Evolutionary conservation across 345 rosid species (phyloP), one percentile per base, ranked within the genome.

Genomic region (Corchorus olitorius): DNA sequence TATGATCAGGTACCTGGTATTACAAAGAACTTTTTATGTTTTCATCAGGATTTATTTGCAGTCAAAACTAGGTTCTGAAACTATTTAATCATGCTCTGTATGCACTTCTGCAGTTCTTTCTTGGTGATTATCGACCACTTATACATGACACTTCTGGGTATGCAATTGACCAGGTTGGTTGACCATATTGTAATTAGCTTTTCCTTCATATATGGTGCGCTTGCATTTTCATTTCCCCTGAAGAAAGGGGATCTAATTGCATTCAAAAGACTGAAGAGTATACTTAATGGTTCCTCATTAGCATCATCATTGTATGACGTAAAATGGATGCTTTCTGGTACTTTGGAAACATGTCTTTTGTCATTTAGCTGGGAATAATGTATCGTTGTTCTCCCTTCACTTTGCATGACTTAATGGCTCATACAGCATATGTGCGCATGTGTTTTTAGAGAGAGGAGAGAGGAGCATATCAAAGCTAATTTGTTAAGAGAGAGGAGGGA

Each of bases 121-220:
- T 97, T 48, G 99, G 99, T 80, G 99, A 97, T 82, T 97, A 92
- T 84, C 97, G 99, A 41, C 99, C 99, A 15, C 79, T 97, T 75
- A 76, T 92, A 73, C 97, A 92, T 72, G 99, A 97, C 86, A 79
- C 89, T 69, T 75, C 83, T 54, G 99, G 98, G 54, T 87, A 94
- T 84, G 91, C 89, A 73, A 90, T 97, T 81, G 99, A 97, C 83
- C 97, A 91, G 97, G 99, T 97, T 78, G 63, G 86, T 70, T 79
- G 75, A 65, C 77, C 58, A 27, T 52, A 62, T 43, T 59, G 46
- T 64, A 35, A 45, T 48, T 35, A 71, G 14, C 48, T 68, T 70
- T 76, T 55, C 22, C 11, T 61, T 67, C 27, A 27, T 20, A 66
- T 73, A 12, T 69, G 70, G 48, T 39, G 43, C 6, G 6, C 43